phyloP scores from a whole-genome alignment of 2,329 filamentous ascomycete genomes.

The Calonectria pseudoturangicola region DNA sequence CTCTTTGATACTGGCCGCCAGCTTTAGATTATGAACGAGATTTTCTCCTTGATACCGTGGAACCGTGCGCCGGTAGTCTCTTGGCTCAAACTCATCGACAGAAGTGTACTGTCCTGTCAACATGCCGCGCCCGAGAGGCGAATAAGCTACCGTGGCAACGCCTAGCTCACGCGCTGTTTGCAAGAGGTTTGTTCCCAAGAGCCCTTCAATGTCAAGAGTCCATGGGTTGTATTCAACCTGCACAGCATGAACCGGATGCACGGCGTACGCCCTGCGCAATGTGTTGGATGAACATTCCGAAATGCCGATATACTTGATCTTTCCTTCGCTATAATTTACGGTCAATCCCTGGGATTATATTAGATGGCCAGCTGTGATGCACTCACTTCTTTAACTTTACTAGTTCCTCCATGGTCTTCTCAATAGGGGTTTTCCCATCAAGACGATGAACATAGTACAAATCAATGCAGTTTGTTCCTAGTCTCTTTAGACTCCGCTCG shows the following conservation, averaged over 20 bases:
- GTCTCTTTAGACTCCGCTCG: constrained; percentile 51
- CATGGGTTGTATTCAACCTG: constrained; percentile 73
- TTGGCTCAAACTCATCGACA: too few species aligned
- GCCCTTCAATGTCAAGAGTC: constrained; percentile 75
- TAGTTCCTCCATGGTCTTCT: constrained; percentile 68
- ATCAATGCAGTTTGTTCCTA: constrained; percentile 70
- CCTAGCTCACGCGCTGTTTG: constrained; percentile 73
- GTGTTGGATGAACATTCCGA: constrained; percentile 8
- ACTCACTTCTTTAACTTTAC: constrained; percentile 53
- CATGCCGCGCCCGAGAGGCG: constrained; percentile 74
- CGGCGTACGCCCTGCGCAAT: constrained; percentile 64
- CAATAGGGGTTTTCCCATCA: constrained; percentile 64
- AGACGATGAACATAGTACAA: constrained; percentile 70
- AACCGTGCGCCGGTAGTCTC: too few species aligned
- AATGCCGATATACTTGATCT: constrained; percentile 71
- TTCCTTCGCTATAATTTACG: constrained; percentile 62
- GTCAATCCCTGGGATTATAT: too few species aligned
- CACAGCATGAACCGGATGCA: constrained; percentile 68
- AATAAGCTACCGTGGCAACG: constrained; percentile 72
- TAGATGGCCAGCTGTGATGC: too few species aligned
- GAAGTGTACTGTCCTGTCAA: constrained; percentile 63
- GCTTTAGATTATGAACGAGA: too few species aligned
- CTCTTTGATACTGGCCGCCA: too few species aligned
- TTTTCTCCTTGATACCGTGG: too few species aligned
- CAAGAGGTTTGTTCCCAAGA: constrained; percentile 62